Evolutionary conservation across 441 rosid species (phyloP), one percentile per base, ranked within the genome.

Genomic region (Euphorbia schlechtendalii): DNA sequence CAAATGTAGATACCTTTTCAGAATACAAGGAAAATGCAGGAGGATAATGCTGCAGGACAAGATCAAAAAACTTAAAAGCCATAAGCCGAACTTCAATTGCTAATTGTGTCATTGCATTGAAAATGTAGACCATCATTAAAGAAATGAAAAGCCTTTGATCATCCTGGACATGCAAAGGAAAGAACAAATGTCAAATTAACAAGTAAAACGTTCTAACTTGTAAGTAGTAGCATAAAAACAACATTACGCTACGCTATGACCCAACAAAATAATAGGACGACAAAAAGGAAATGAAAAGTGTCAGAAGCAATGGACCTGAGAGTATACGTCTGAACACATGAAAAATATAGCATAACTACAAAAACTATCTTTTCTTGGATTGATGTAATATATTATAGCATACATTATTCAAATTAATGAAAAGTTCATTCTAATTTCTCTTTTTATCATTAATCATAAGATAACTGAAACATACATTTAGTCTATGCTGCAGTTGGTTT

Each of bases 41-140:
- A 21, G 95, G 88, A 76, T 87, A 63, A 70, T 77, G 75, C 64
- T 85, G 81, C 28, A 94, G 82, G 68, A 85, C 82, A 60, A 84
- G 92, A 66, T 85, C 84, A 56, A 85, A 73, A 74, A 86, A 83
- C 57, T 79, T 85, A 85, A 94, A 91, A 65, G 98, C 98, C 94
- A 84, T 89, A 82, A 91, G 73, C 62, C 96, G 94, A 75, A 91
- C 83, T 18, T 94, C 98, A 64, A 89, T 63, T 18, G 86, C 74
- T 70, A 88, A 79, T 77, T 84, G 72, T 55, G 93, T 82, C 99
- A 89, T 91, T 24, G 95, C 92, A 43, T 66, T 79, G 69, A 92
- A 95, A 66, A 92, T 84, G 69, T 83, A 83, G n/a, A 87, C 75
- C 97, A 89, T 86, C 83, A 88, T 77, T 72, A 80, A 76, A 64